Conservation (phyloP, 2,329 filamentous ascomycete species). For the Xylaria sp. region DNA sequence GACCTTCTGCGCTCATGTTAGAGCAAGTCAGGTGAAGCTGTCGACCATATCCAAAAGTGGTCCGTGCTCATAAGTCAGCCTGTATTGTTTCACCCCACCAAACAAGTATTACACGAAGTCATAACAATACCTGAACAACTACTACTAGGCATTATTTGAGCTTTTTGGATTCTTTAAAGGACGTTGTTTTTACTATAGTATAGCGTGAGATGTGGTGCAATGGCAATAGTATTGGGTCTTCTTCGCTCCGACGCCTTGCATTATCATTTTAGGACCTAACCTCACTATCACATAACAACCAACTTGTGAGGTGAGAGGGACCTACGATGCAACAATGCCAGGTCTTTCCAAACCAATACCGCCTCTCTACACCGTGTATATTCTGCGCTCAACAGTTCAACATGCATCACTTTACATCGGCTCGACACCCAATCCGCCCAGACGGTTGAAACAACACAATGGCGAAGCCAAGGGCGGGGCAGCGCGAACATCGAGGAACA, state of each 20-base stretch:
- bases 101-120: too few relatives aligned
- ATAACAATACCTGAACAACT: too few relatives aligned
- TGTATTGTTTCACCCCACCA: not conserved
- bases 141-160: too few relatives aligned
- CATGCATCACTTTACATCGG: constrained; percentile 84
- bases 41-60: not conserved
- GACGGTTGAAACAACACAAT: constrained; percentile 92
- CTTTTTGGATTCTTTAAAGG: not conserved
- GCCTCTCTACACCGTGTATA: constrained; percentile 91
- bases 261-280: not conserved
- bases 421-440: constrained; percentile 86
- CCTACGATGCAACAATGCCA: constrained; percentile 51
- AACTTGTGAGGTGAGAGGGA: not conserved
- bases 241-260: constrained; percentile 5
- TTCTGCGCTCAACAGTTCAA: constrained; percentile 83
- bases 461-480: constrained; percentile 85
- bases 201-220: constrained; percentile 23
- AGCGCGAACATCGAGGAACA: constrained; percentile 73
- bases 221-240: constrained; percentile 16
- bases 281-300: not conserved
- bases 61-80: not conserved
- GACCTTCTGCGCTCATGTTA: too few relatives aligned
- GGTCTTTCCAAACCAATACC: constrained; percentile 71
- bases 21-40: too few relatives aligned
- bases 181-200: not conserved